Evolutionary conservation across 2,329 filamentous ascomycete genomes (phyloP).

Genomic region (Paracamarosporium sp.): DNA sequence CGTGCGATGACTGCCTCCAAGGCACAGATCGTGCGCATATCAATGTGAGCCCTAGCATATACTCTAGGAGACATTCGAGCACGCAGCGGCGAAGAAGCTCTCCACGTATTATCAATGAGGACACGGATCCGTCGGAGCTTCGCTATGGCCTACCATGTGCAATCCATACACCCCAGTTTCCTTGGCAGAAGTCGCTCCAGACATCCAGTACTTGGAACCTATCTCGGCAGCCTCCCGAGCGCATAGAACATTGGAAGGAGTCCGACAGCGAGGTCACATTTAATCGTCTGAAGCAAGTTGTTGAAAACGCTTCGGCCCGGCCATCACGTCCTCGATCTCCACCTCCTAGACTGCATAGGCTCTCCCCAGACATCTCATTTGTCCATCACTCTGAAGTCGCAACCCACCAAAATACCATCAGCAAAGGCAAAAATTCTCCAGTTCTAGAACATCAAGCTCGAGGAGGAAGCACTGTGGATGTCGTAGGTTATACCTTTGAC

Average conservation of each 20-base stretch:
- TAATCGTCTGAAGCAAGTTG: background rate
- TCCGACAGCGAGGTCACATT: background rate
- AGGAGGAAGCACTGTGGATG: background rate
- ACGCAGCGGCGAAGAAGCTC: background rate
- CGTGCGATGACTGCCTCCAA: slow-evolving; percentile 3
- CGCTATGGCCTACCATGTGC: background rate
- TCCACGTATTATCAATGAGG: background rate
- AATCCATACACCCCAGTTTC: background rate
- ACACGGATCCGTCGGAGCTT: background rate
- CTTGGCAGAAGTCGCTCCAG: background rate
- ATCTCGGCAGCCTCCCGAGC: background rate
- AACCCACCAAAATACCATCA: slow-evolving; percentile 9
- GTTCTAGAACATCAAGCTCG: background rate
- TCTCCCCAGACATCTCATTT: slow-evolving; percentile 21
- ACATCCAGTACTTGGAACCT: background rate
- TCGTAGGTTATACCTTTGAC: background rate
- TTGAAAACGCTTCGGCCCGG: background rate
- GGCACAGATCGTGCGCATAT: slow-evolving; percentile 4
- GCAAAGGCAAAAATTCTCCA: slow-evolving; percentile 3
- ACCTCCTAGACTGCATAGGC: slow-evolving; percentile 19
- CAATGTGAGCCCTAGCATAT: background rate
- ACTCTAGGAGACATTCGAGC: background rate
- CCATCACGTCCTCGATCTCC: background rate
- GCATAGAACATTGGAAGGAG: background rate
- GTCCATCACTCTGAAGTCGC: slow-evolving; percentile 7